Evolutionary conservation across 768 basidiomycete species (phyloP), one percentile per base, ranked within the genome.

Genomic region (Mycena epipterygia): DNA sequence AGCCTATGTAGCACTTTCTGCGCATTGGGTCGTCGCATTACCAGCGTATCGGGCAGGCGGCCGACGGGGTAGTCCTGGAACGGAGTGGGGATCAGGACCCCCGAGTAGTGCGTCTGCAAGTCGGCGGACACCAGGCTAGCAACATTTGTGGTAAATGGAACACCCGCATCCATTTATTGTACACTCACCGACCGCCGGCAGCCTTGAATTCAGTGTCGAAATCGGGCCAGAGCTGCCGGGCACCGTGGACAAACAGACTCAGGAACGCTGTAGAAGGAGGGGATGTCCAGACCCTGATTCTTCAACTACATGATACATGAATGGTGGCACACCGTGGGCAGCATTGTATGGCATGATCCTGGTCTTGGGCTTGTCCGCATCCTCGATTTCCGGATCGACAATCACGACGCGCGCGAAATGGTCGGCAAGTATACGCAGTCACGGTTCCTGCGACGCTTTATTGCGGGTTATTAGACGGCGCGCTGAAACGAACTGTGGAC

Each of bases 1-100:
- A 72, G 63, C 6, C 71, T 35, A n/a, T 74, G 58, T 6, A 79
- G 55, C 3, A 74, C 65, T 11, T 74, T 78, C 64, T 79, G 77
- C 21, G 72, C 64, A 21, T 55, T 46, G 27, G 75, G 67, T 17
- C 78, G 72, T 5, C 70, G 69, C n/a, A 71, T 57, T 55, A 62
- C 64, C 37, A 76, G 49, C 17, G 61, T 74, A 29, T 73, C 64
- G 5, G 72, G 71, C 41, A 68, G 48, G 52, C 62, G 53, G 53
- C 66, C 67, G 25, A 33, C 25, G 14, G 51, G 51, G 33, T 62
- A 63, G 29, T 60, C 60, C 32, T 67, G 29, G 17, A 64, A 60
- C 19, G 74, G 63, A 11, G 65, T 29, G 16, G 41, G 66, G 29
- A 70, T n/a, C 11, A 61, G 61, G n/a, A 68, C 53, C 11, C 76